Conservation (phyloP, 2,329 filamentous ascomycete species). For the Coniochaeta ligniaria region DNA sequence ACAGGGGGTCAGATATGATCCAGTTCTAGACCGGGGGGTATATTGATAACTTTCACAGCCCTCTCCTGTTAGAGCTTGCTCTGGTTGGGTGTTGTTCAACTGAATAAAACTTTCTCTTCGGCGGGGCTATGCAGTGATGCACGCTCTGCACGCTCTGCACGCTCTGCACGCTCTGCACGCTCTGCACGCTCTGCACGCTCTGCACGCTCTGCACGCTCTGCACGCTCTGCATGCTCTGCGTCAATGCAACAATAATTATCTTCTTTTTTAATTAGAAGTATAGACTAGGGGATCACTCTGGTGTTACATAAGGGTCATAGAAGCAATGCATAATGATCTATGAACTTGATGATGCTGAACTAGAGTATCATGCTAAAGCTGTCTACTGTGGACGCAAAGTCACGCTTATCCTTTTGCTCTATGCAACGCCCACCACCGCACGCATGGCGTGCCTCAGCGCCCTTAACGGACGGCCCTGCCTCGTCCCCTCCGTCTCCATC, state of each 20-base stretch:
- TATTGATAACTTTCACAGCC: neutral
- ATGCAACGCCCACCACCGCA: neutral
- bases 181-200: neutral
- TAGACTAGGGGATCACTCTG: neutral
- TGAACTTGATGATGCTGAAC: neutral
- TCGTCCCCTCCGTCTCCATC: neutral
- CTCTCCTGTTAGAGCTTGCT: neutral
- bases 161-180: neutral
- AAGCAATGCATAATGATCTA: neutral
- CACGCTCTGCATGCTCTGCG: neutral
- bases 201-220: neutral
- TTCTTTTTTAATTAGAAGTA: neutral
- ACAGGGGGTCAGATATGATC: neutral
- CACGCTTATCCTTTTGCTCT: neutral
- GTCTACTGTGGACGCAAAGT: neutral
- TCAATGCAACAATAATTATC: neutral
- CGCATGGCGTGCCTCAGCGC: too few relatives aligned
- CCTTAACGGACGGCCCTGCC: neutral
- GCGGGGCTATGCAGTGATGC: neutral
- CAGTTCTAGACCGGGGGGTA: neutral
- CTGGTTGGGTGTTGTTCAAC: neutral
- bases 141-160: neutral
- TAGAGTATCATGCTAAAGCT: neutral
- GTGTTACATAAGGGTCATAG: neutral
- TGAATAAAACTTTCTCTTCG: neutral